These are phyloP conservation scores for Inosperma sp. DNA, from an alignment of 768 basidiomycete genomes.

Conservation along the genomic window DNA sequence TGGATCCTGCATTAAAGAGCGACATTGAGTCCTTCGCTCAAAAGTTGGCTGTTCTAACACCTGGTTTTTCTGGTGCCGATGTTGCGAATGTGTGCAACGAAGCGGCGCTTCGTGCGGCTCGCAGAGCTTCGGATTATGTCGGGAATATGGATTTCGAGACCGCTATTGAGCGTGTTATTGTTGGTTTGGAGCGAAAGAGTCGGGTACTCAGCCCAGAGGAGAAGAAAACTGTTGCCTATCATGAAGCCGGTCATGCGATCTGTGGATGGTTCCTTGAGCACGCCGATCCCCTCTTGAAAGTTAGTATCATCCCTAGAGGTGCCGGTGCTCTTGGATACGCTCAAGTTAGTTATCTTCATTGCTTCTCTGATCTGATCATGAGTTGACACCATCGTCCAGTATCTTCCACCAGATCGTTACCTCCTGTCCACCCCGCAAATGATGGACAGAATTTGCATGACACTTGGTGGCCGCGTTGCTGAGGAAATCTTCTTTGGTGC, in stretches of 20 bases:
- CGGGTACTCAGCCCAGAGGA: conserved; percentile 90
- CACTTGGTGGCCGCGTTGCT: conserved; percentile 93
- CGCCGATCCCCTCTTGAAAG: conserved; percentile 94
- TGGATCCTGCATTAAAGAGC: conserved; percentile 50
- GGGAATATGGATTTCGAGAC: conserved; percentile 88
- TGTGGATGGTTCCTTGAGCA: conserved; percentile 99
- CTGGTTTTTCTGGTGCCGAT: conserved; percentile 98
- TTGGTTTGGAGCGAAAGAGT: conserved; percentile 94
- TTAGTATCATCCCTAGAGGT: conserved; percentile 96
- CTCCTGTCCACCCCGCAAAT: conserved; percentile 94
- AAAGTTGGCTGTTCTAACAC: conserved; percentile 93
- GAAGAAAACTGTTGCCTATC: conserved; percentile 98
- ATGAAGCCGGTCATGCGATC: conserved; percentile 98
- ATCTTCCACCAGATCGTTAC: conserved; percentile 93
- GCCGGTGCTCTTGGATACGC: conserved; percentile 95
- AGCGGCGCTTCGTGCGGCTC: conserved; percentile 91
- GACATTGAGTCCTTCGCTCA: conserved; percentile 64
- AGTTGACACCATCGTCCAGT: conserved; percentile 41
- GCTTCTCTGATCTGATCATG: conserved; percentile 9
- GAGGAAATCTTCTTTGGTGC: conserved; percentile 96
- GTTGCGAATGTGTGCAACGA: conserved; percentile 99
- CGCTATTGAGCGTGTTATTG: conserved; percentile 97
- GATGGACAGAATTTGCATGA: conserved; percentile 96
- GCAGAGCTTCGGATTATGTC: conserved; percentile 73
- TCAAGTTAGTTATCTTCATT: conserved; percentile 50